Percentiles rank a stretch among this genome's conserved stretches.
Evolutionary conservation across 805 yeast species (phyloP).

Genomic region (Yamadazyma olivae): DNA sequence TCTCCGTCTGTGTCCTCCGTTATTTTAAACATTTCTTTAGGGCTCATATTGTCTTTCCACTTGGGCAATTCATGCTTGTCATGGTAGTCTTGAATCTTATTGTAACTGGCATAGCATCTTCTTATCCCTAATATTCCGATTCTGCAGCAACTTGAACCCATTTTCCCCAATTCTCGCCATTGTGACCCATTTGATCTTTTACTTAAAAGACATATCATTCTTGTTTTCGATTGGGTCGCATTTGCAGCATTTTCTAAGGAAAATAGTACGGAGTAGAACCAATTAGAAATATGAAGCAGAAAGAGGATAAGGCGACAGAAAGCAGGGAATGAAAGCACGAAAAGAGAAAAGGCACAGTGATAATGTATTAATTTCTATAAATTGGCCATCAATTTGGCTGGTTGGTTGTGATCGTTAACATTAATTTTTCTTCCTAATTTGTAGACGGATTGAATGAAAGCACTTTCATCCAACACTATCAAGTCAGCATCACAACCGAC

Average conservation of each 20-base stretch:
- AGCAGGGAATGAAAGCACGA: no score
- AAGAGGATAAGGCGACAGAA: no score
- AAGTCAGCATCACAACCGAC: slow-evolving; percentile 58
- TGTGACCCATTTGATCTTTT: no score
- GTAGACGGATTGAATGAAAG: slow-evolving; percentile 46
- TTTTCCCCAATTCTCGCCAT: no score
- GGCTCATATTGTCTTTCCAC: slow-evolving; percentile 60
- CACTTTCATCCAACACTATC: slow-evolving; percentile 42
- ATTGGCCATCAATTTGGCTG: slow-evolving; percentile 15
- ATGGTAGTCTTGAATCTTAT: slow-evolving; percentile 9
- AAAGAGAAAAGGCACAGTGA: no score
- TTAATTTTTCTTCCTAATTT: slow-evolving; percentile 42
- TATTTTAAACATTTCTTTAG: slow-evolving; percentile 60
- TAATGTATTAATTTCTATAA: slow-evolving; percentile 12
- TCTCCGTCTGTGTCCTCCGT: slow-evolving; percentile 40
- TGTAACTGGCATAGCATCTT: neutral
- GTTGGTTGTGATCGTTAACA: slow-evolving; percentile 17
- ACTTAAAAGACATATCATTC: no score
- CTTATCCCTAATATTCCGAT: no score
- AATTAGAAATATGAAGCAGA: no score
- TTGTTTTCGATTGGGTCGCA: no score
- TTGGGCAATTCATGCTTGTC: slow-evolving; percentile 23
- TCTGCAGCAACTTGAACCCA: no score
- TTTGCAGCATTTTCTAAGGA: no score
- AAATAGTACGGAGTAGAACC: no score